These are phyloP conservation scores for Penicillium sp. DNA, from an alignment of 2,329 filamentous ascomycete species.

Conservation along the genomic window DNA sequence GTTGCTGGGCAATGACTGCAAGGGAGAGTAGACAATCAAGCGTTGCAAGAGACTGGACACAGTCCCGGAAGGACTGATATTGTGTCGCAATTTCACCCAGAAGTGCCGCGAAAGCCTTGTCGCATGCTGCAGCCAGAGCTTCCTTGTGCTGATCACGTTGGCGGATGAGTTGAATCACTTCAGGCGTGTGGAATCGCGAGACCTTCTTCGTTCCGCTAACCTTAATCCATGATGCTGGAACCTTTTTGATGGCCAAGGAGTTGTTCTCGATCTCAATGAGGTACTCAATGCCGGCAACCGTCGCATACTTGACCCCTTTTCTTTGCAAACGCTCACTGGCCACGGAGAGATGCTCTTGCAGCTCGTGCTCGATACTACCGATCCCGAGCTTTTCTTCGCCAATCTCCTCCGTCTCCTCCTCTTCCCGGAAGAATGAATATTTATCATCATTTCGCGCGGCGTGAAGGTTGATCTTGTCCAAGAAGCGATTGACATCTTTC, in stretches of 20 bases:
- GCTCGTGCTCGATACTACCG: constrained; percentile 85
- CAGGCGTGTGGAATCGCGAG: constrained; percentile 91
- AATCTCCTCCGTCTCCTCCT: constrained; percentile 86
- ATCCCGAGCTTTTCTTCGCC: constrained; percentile 88
- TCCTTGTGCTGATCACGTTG: constrained; percentile 96
- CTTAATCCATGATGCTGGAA: constrained; percentile 93
- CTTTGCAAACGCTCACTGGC: constrained; percentile 74
- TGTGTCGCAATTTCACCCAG: constrained; percentile 75
- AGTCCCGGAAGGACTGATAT: constrained; percentile 88
- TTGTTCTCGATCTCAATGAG: constrained; percentile 87
- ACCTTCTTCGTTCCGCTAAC: constrained; percentile 92
- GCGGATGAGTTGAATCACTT: constrained; percentile 78
- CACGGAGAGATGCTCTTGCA: constrained; percentile 72
- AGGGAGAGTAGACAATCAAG: constrained; percentile 90
- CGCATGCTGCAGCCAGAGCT: constrained; percentile 86
- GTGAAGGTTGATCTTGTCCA: constrained; percentile 82
- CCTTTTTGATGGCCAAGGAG: constrained; percentile 71
- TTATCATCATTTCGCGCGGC: constrained; percentile 89
- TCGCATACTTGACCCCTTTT: constrained; percentile 75
- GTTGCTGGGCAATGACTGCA: constrained; percentile 78
- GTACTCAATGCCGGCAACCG: constrained; percentile 89
- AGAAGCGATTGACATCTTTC: constrained; percentile 70
- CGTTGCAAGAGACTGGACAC: constrained; percentile 79
- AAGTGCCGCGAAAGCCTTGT: constrained; percentile 74
- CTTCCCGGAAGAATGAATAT: constrained; percentile 88